Percentiles rank a stretch among this genome's conserved stretches.
Evolutionary conservation across 2,329 filamentous ascomycete genomes (phyloP).

Genomic region (Fusarium miscanthi): DNA sequence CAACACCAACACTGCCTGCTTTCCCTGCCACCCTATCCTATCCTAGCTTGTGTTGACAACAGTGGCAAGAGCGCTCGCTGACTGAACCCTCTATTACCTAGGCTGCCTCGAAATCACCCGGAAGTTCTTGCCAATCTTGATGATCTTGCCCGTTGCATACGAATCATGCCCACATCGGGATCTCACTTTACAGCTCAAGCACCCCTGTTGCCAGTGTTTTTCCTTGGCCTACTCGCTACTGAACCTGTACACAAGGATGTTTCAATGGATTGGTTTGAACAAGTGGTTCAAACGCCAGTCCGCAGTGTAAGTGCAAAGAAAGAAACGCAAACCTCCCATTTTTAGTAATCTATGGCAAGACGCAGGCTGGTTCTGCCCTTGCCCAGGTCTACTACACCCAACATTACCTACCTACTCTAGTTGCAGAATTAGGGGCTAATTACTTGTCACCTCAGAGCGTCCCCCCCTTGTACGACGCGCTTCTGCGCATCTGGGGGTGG

Average conservation of each 20-base stretch:
- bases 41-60: not conserved
- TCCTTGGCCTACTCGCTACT: conserved; percentile 53
- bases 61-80: conserved; percentile 10
- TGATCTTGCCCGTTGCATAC: conserved; percentile 52
- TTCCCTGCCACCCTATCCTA: not conserved
- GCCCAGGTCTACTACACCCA: conserved; percentile 20
- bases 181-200: conserved; percentile 56
- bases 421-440: conserved; percentile 38
- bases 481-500: conserved; percentile 52
- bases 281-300: conserved; percentile 52
- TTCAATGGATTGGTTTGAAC: conserved; percentile 51
- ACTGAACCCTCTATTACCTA: conserved; percentile 22
- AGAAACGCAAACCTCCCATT: conserved; percentile 20
- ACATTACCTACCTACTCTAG: conserved; percentile 24
- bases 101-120: conserved; percentile 53
- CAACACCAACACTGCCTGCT: not conserved
- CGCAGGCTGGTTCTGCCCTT: conserved; percentile 41
- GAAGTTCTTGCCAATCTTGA: conserved; percentile 48
- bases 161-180: conserved; percentile 56
- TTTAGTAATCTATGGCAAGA: conserved; percentile 16
- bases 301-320: conserved; percentile 52
- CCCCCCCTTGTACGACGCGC: conserved; percentile 51
- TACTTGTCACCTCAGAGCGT: conserved; percentile 50
- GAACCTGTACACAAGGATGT: conserved; percentile 43
- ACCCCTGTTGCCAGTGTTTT: conserved; percentile 55